Percentiles rank a stretch among this genome's conserved stretches.
Conservation (phyloP, 192 early-diverging fungal genomes). For the Coemansia sp. region DNA sequence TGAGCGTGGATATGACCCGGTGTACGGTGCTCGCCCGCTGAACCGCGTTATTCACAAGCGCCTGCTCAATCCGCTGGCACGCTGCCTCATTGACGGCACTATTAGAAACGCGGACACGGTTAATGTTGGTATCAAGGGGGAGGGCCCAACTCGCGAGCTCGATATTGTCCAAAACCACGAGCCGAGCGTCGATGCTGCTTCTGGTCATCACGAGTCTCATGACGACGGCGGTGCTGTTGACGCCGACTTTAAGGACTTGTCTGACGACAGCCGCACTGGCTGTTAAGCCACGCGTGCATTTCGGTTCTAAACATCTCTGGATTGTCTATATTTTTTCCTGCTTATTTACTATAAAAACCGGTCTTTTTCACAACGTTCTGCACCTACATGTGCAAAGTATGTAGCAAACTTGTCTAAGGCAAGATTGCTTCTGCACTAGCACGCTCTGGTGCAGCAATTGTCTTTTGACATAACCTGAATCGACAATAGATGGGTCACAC, state of each 20-base stretch:
- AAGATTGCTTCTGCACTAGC: not conserved
- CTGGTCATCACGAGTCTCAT: not conserved
- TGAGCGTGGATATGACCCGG: slow-evolving; percentile 67
- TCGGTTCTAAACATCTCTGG: not conserved
- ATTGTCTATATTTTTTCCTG: not conserved
- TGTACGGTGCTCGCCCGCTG: slow-evolving; percentile 71
- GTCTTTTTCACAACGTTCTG: not conserved
- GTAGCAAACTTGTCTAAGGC: not conserved
- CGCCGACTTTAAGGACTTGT: slow-evolving; percentile 39
- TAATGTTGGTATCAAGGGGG: slow-evolving; percentile 46
- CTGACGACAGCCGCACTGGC: slow-evolving; percentile 1
- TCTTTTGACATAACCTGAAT: not conserved
- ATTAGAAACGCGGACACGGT: slow-evolving; percentile 61
- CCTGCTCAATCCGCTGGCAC: slow-evolving; percentile 58
- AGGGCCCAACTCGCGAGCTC: slow-evolving; percentile 20
- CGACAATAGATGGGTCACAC: not conserved
- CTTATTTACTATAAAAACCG: not conserved
- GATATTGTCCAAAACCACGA: slow-evolving; percentile 35
- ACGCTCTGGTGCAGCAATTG: not conserved
- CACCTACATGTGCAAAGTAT: not conserved
- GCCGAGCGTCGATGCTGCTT: slow-evolving; percentile 10
- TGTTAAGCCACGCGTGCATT: not conserved
- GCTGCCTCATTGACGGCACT: slow-evolving; percentile 68
- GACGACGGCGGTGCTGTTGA: slow-evolving; percentile 20
- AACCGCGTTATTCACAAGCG: slow-evolving; percentile 69